Conservation (phyloP, 73 alveolate genomes). For the Stentor coeruleus region DNA sequence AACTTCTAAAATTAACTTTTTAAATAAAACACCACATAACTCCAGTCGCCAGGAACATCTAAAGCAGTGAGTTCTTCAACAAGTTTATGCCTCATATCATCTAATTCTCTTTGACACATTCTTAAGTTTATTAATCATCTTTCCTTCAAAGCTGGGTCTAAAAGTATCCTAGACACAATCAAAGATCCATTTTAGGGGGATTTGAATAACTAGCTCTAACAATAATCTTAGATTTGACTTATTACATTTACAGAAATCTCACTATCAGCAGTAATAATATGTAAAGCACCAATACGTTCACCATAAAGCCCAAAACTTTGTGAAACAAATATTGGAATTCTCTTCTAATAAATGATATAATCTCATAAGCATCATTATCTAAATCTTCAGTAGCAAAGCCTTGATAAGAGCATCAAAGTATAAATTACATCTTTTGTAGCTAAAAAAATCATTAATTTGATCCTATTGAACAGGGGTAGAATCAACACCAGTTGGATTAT, state of each 20-base stretch:
- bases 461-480: slow-evolving; percentile 89
- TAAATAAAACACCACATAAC: no score
- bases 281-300: slow-evolving; percentile 95
- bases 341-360: slow-evolving; percentile 71
- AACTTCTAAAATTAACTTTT: no score
- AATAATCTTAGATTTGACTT: slow-evolving; percentile 66
- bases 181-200: slow-evolving; percentile 95
- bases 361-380: slow-evolving; percentile 88
- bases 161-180: slow-evolving; percentile 73
- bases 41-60: slow-evolving; percentile 87
- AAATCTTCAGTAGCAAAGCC: slow-evolving; percentile 96
- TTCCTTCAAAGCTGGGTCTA: slow-evolving; percentile 64
- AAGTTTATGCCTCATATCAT: slow-evolving; percentile 76
- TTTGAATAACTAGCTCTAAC: slow-evolving; percentile 77
- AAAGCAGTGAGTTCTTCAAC: slow-evolving; percentile 62
- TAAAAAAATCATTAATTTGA: slow-evolving; percentile 58
- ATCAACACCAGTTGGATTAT: slow-evolving; percentile 99
- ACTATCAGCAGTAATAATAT: slow-evolving; percentile 76
- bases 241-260: slow-evolving; percentile 73
- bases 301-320: slow-evolving; percentile 96
- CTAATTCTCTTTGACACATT: slow-evolving; percentile 85
- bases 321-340: slow-evolving; percentile 86
- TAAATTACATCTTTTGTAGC: slow-evolving; percentile 76
- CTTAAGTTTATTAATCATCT: slow-evolving; percentile 83
- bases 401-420: slow-evolving; percentile 95